Evolutionary conservation across 2,329 filamentous ascomycete genomes (phyloP).

Genomic region (Fusarium oligoseptatum): DNA sequence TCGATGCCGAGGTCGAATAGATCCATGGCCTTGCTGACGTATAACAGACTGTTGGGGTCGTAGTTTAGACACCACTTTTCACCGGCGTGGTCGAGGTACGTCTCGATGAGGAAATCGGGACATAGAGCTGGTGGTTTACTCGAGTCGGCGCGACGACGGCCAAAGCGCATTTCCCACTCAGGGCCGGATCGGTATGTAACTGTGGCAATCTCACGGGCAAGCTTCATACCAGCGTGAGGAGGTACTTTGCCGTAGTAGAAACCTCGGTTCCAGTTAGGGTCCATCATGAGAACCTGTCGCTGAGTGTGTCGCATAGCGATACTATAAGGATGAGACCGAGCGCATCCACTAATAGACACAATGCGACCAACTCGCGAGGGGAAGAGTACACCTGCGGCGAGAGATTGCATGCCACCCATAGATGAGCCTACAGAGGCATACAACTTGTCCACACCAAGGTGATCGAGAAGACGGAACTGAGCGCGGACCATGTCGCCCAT

Average conservation of each 20-base stretch:
- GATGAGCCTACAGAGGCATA: conserved; percentile 95
- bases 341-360: conserved; percentile 92
- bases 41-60: conserved; percentile 93
- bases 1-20: conserved; percentile 89
- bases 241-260: conserved; percentile 93
- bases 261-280: conserved; percentile 94
- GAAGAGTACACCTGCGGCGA: conserved; percentile 88
- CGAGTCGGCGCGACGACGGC: conserved; percentile 85
- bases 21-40: conserved; percentile 99
- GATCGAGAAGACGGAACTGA: conserved; percentile 90
- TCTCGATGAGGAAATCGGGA: conserved; percentile 97
- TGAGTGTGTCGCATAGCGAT: conserved; percentile 99
- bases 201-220: conserved; percentile 95
- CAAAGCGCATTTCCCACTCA: conserved; percentile 97
- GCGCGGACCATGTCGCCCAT: conserved; percentile 98
- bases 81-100: conserved; percentile 96
- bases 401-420: conserved; percentile 98
- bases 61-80: conserved; percentile 99
- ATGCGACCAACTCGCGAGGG: conserved; percentile 85
- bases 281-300: conserved; percentile 98
- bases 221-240: conserved; percentile 96
- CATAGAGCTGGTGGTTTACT: conserved; percentile 92
- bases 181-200: conserved; percentile 97
- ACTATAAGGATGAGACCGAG: conserved; percentile 94
- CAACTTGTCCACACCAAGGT: conserved; percentile 80